phyloP scores from a whole-genome alignment of 23 red algal genomes.

The Agarophyton chilense region DNA sequence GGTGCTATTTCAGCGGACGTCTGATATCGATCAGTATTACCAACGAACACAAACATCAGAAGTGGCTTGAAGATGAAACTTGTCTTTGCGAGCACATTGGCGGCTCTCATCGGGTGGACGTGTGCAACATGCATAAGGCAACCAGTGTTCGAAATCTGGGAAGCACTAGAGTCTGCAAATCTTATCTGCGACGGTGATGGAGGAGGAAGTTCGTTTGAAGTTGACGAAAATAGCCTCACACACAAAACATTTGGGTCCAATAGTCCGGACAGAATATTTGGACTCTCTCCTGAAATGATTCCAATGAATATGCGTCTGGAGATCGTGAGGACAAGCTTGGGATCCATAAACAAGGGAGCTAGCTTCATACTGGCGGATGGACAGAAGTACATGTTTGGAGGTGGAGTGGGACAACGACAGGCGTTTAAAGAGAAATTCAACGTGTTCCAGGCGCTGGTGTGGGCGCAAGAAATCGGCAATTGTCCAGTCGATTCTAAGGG shows the following conservation, averaged over 20 bases:
- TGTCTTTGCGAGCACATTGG: neutral
- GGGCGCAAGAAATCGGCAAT: constrained; percentile 12
- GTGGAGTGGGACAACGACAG: neutral
- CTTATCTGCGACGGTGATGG: constrained; percentile 5
- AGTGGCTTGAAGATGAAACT: neutral
- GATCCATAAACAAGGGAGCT: neutral
- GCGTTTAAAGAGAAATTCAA: constrained; percentile 17
- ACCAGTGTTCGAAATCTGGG: constrained; percentile 36
- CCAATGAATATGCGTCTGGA: neutral
- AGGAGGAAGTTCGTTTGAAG: neutral
- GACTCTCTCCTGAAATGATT: neutral
- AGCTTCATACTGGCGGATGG: constrained; percentile 10
- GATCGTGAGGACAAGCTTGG: neutral
- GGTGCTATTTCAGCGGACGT: too few relatives aligned
- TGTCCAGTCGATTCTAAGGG: constrained; percentile 20
- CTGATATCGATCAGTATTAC: too few relatives aligned
- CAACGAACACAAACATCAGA: too few relatives aligned
- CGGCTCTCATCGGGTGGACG: neutral
- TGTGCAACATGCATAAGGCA: neutral
- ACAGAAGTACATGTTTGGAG: neutral
- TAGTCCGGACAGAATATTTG: neutral
- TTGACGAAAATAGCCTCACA: neutral
- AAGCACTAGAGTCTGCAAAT: constrained; percentile 9
- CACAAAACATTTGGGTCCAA: neutral
- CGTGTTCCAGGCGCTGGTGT: constrained; percentile 27